Conservation (phyloP, 495 filamentous ascomycete species). For the Rhizodiscina lignyota region DNA sequence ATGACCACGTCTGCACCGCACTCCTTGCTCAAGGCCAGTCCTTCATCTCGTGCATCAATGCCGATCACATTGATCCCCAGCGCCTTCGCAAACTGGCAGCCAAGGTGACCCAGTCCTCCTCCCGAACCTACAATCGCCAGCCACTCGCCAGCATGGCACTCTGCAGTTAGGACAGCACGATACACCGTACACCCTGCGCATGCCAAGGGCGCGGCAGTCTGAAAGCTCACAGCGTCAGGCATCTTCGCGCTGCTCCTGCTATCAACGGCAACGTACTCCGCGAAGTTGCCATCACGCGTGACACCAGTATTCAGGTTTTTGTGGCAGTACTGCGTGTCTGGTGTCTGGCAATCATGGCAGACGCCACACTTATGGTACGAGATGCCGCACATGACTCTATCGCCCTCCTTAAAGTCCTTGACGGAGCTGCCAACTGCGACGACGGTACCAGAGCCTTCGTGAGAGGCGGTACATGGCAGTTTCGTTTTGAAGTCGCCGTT, state of each 20-base stretch:
- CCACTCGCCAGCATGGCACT: conserved; percentile 10
- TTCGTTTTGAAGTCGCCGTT: conserved; percentile 10
- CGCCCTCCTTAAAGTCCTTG: conserved; percentile 14
- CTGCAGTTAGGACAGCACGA: conserved; percentile 12
- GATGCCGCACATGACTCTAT: no score
- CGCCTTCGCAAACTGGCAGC: no score
- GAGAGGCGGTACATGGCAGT: conserved; percentile 14
- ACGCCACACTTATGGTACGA: no score
- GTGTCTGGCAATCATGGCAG: conserved; percentile 7
- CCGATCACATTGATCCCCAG: conserved; percentile 34
- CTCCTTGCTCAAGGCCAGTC: conserved; percentile 25
- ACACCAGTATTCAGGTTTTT: conserved; percentile 16
- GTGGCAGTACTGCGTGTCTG: conserved; percentile 10
- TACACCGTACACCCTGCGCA: conserved; percentile 18
- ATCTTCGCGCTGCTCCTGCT: conserved; percentile 9
- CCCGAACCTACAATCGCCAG: conserved; percentile 16
- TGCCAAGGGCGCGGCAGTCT: conserved; percentile 14
- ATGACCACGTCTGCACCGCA: conserved; percentile 32
- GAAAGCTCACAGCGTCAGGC: conserved; percentile 13
- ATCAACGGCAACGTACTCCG: conserved; percentile 16
- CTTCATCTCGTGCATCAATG: conserved; percentile 38
- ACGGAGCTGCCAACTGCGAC: conserved; percentile 8
- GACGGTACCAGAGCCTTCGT: conserved; percentile 14
- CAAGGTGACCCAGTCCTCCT: conserved; percentile 14
- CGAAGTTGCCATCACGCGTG: conserved; percentile 15